phyloP scores from a whole-genome alignment of 345 rosid genomes.

The Arabis hirsuta region DNA sequence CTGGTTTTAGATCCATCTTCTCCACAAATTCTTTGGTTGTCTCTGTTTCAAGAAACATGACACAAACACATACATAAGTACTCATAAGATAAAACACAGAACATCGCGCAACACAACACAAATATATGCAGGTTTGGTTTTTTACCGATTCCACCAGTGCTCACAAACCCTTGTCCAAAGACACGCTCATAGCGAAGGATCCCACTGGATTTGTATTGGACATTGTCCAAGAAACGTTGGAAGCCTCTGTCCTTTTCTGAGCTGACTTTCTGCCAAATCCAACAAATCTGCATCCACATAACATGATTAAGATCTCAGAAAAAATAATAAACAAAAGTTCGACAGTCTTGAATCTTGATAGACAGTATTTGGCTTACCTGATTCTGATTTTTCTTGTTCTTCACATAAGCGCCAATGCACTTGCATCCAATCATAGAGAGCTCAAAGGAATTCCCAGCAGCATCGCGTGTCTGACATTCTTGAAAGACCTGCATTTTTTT shows the following conservation, averaged over 20 bases:
- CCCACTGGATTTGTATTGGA: constrained; percentile 83
- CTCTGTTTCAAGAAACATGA: constrained; percentile 56
- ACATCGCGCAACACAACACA: background rate
- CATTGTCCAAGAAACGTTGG: constrained; percentile 94
- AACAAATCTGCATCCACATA: constrained; percentile 76
- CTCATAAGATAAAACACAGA: background rate
- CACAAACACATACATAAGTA: constrained; percentile 6
- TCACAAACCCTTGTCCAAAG: constrained; percentile 93
- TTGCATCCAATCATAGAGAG: constrained; percentile 83
- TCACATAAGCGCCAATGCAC: constrained; percentile 98
- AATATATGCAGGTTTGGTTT: constrained; percentile 11
- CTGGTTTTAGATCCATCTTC: constrained; percentile 81
- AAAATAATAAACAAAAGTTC: background rate
- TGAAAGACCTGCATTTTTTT: constrained; percentile 66
- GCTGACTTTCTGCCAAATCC: constrained; percentile 87
- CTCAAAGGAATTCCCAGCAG: constrained; percentile 71
- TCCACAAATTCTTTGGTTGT: constrained; percentile 96
- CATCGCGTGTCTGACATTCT: constrained; percentile 64
- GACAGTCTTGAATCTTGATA: constrained; percentile 20
- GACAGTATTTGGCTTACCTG: constrained; percentile 59
- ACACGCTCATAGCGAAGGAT: constrained; percentile 92
- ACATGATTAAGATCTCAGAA: background rate
- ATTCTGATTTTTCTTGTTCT: constrained; percentile 91
- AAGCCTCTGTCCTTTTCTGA: constrained; percentile 83
- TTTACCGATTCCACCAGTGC: constrained; percentile 95